phyloP scores from a whole-genome alignment of 805 yeast genomes.

The Lachancea cidri region DNA sequence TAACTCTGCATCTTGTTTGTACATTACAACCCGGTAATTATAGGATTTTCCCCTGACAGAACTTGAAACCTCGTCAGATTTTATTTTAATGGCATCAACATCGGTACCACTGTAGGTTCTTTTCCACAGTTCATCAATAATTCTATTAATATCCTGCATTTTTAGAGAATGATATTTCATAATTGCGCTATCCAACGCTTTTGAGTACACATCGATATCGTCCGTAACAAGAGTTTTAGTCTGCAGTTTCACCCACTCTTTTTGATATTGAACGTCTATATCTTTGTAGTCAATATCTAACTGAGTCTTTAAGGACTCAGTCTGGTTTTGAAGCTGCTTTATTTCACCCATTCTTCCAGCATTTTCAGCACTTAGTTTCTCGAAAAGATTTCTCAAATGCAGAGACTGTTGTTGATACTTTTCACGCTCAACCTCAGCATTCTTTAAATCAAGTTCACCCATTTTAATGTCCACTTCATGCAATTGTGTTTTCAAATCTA shows the following conservation, averaged over 20 bases:
- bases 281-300: slow-evolving; percentile 65
- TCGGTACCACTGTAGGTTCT: slow-evolving; percentile 93
- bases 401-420: slow-evolving; percentile 56
- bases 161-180: slow-evolving; percentile 88
- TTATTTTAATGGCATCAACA: slow-evolving; percentile 82
- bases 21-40: slow-evolving; percentile 93
- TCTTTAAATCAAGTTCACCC: slow-evolving; percentile 41
- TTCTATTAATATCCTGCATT: slow-evolving; percentile 87
- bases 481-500: slow-evolving; percentile 40
- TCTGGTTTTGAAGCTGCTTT: slow-evolving; percentile 73
- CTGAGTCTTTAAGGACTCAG: slow-evolving; percentile 50
- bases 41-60: slow-evolving; percentile 56
- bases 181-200: slow-evolving; percentile 86
- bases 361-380: slow-evolving; percentile 54
- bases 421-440: slow-evolving; percentile 57
- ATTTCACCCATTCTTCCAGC: slow-evolving; percentile 83
- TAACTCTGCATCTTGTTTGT: slow-evolving; percentile 81
- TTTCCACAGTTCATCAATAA: slow-evolving; percentile 89
- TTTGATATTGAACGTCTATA: slow-evolving; percentile 56
- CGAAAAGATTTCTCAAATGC: slow-evolving; percentile 44
- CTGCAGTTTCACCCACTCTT: slow-evolving; percentile 71
- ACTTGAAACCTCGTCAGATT: slow-evolving; percentile 58
- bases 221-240: slow-evolving; percentile 71
- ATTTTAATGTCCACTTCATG: slow-evolving; percentile 37
- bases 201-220: slow-evolving; percentile 75